Base-by-base conservation (phyloP, 2,329 filamentous ascomycete genomes). In the Fusarium secorum region DNA sequence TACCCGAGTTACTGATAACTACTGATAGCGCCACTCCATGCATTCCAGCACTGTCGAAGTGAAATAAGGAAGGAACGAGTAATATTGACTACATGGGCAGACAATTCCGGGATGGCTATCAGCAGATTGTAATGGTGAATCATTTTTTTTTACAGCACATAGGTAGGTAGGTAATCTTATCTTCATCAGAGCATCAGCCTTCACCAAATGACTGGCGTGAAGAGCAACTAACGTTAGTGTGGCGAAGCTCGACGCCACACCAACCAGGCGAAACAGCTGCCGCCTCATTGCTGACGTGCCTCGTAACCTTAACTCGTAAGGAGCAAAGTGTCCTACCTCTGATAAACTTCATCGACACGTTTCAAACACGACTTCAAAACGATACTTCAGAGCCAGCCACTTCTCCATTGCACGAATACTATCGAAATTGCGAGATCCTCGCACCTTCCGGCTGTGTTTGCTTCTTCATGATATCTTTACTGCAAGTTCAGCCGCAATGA, bases 401-500 rank as follows among this genome's bases (percentile, higher is more conserved):
- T 38, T 20, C 22, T 46, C 35, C 53, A 24, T 35, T 58, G 38
- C 48, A 44, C 65, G 22, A 60, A 51, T 38, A 13, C 30, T 35
- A 32, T 36, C 42, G 44, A 60, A 36, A 26, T 35, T 52, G 46
- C 68, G 54, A 58, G 26, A 72, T 60, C 22, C 45, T 68, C 55
- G 33, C 60, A 28, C 49, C 61, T 42, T 22, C 59, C 49, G 57
- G 53, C 54, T 64, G 54, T 39, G 30, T 56, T 56, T 51, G 26
- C 60, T 71, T 48, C 79, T 86, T 86, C 79, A 86, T 85, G 84
- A 82, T 78, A 76, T 72, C 71, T 74, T 75, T 76, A 65, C 68
- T 61, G 72, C 69, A 64, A 69, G 60, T 75, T 65, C 70, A 74
- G 71, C 76, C 79, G 78, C 81, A 82, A 87, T 82, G 80, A 89